These are phyloP conservation scores for Boletus rubroflammeus DNA, from an alignment of 768 basidiomycete species.

Conservation along the genomic window DNA sequence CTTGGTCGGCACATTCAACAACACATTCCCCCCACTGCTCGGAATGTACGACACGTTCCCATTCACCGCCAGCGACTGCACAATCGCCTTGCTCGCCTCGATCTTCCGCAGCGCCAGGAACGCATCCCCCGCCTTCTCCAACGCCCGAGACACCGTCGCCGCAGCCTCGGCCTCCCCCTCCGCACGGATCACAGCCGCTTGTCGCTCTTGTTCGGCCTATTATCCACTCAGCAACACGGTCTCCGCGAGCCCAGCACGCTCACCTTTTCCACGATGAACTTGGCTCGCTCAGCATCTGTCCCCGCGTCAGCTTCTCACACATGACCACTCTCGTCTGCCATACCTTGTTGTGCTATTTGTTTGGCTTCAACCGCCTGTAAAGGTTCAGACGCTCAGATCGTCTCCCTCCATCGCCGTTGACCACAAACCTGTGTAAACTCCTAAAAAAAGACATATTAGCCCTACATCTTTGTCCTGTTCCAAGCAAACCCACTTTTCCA, in stretches of 20 bases:
- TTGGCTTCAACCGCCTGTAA: conserved; percentile 94
- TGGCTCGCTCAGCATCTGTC: conserved; percentile 94
- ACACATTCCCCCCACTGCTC: conserved; percentile 70
- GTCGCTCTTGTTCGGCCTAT: conserved; percentile 97
- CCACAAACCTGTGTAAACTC: conserved; percentile 72
- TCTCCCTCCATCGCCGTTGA: background rate
- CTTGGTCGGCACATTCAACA: conserved; percentile 75
- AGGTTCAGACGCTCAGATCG: background rate
- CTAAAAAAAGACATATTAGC: conserved; percentile 35
- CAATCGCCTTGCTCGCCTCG: conserved; percentile 97
- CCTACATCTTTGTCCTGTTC: background rate
- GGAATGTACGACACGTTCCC: conserved; percentile 90
- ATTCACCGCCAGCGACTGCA: conserved; percentile 72
- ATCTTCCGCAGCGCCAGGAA: conserved; percentile 95
- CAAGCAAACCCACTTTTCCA: conserved; percentile 57
- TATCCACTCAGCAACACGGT: conserved; percentile 17
- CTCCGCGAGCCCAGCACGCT: conserved; percentile 9
- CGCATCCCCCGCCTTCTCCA: conserved; percentile 93
- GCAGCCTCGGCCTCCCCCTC: conserved; percentile 99
- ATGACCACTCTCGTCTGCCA: conserved; percentile 7
- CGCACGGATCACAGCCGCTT: conserved; percentile 96
- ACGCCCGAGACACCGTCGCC: conserved; percentile 81
- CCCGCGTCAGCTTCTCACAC: conserved; percentile 13
- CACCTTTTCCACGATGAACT: conserved; percentile 98
- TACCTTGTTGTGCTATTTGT: conserved; percentile 98